Base-by-base conservation (phyloP, 495 filamentous ascomycete species). In the Bacidia gigantensis region DNA sequence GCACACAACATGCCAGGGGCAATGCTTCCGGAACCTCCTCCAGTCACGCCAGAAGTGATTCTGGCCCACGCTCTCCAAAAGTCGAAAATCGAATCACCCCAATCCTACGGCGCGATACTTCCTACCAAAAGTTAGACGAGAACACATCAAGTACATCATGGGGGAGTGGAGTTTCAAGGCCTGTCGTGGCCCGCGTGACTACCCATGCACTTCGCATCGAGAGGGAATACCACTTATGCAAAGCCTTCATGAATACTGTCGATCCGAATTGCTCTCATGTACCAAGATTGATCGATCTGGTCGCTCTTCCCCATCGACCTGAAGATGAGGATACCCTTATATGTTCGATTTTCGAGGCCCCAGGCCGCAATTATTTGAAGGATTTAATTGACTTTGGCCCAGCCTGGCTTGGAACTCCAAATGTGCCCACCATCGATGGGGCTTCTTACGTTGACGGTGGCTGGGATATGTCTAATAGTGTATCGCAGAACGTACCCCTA, bases 181-280 rank as follows among this genome's bases (percentile, higher is more conserved):
- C 68, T 2, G 80, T 95, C 12, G 68, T 93, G 24, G 88, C 86
- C 41, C 75, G 86, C 10, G 72, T 94, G 25, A 94, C 89, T 0
- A 81, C 75, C 50, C 86, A 94, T 65, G 71, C 78, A 11, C 72
- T 94, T 41, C 77, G 87, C 18, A 74, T 94, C 45, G 89, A 95
- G 67, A 76, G 88, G 47, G 82, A 87, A 60, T 93, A 82, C 62
- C 84, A 92, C 57, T 83, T 90, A 58, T 73, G 78, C 52, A 83
- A 81, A 65, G 77, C 72, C 41, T 68, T 95, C 39, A 74, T 83
- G 43, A 69, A 80, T 51, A 77, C 79, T 7, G 79, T 80, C 3
- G 88, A 92, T 57, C 83, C 83, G 1, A 74, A 84, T 12, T 82
- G 77, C 55, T 71, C 76, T 51, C 84, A 89, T 60, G 87, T 87